phyloP scores from a whole-genome alignment of 805 yeast species.

The Teunomyces tritomae region DNA sequence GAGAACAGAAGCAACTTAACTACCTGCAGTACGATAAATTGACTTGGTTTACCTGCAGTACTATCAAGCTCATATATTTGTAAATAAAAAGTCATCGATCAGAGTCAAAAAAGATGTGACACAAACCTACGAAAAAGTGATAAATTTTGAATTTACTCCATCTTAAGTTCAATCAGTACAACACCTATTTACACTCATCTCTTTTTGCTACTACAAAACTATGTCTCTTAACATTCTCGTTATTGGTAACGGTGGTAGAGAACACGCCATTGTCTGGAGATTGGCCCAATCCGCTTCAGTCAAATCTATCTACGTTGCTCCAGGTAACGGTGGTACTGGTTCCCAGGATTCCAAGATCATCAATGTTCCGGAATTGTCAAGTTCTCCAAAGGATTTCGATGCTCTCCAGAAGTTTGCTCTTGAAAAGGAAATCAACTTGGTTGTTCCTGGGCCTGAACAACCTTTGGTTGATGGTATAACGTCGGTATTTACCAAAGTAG shows the following conservation, averaged over 20 bases:
- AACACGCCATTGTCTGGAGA: constrained; percentile 94
- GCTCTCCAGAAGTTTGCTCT: constrained; percentile 72
- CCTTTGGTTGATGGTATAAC: constrained; percentile 95
- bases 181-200: not conserved
- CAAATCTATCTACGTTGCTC: constrained; percentile 79
- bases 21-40: not conserved
- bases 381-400: constrained; percentile 65
- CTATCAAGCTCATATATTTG: not conserved
- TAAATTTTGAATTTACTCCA: constrained; percentile 2
- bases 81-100: not conserved
- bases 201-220: constrained; percentile 3
- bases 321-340: constrained; percentile 93
- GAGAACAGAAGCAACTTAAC: too few species aligned
- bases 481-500: constrained; percentile 67
- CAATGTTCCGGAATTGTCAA: constrained; percentile 64
- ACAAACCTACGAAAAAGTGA: constrained; percentile 2
- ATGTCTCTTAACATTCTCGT: constrained; percentile 60
- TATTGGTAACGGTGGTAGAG: constrained; percentile 98
- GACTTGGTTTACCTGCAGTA: not conserved
- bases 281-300: constrained; percentile 76
- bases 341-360: constrained; percentile 46
- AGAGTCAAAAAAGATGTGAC: constrained; percentile 1
- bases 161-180: not conserved
- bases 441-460: constrained; percentile 98
- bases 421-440: constrained; percentile 63